Base-by-base conservation (phyloP, 2,329 filamentous ascomycete genomes). In the Trichoderma brevicompactum region DNA sequence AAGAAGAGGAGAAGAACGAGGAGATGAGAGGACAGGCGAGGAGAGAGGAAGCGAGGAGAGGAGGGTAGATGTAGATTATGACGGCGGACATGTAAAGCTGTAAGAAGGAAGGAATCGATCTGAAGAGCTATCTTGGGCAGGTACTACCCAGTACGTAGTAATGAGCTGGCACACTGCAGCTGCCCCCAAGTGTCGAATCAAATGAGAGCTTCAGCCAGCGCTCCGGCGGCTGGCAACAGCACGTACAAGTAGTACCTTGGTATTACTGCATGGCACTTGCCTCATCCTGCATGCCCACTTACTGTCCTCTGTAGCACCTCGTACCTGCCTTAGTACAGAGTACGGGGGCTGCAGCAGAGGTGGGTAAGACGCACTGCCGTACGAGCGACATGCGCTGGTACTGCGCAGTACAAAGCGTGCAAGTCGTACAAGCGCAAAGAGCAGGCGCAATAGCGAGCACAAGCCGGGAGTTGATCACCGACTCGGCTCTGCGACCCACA, bases 391-490 rank as follows among this genome's bases (percentile, higher is more conserved):
- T 36, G 38, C 23, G n/a, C n/a, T 15, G 15, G 15, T 19, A 15
- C 55, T 17, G 55, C 43, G n/a, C 34, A 23, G 40, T 56, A 44
- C 54, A 34, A 41, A 23, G 32, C 36, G 50, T 54, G 17, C 50
- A 34, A 41, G 52, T 48, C 44, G 48, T 13, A 50, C 54, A 56
- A n/a, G 15, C 7, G 43, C 55, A 59, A 28, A 32, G 53, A 15
- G 53, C 40, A 19, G 40, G 23, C n/a, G 52, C 36, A 43, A 7
- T 41, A 6, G 36, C 34, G 13, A 63, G 60, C 60, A 46, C 58
- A 15, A 38, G 60, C 60, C 60, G 60, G 49, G 60, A 63, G 49
- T 43, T 54, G 60, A 63, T 53, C 60, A 63, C 49, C 40, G 55
- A 59, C 40, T 58, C 54, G 40, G 40, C 41, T 48, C 32, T 48